Base-by-base conservation (phyloP, 768 basidiomycete genomes). In the Termitomyces sp. region DNA sequence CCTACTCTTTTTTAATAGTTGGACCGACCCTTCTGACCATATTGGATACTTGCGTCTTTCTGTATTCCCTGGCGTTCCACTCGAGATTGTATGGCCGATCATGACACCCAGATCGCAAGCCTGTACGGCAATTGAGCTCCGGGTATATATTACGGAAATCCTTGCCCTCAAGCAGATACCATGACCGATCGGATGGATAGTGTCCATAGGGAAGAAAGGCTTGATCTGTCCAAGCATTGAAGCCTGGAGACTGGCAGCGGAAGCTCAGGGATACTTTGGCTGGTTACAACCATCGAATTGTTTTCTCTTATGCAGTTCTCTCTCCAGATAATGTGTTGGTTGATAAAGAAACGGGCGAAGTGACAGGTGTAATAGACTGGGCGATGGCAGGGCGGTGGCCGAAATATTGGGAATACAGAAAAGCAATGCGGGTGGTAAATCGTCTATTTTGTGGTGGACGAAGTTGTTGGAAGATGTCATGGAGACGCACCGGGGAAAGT, bases 321-420 rank as follows among this genome's bases (percentile, higher is more conserved):
- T 30, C 47, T 37, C 30, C 33, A 8, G 30, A 12, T 4, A 55
- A 55, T 53, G 28, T 58, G 33, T 38, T 54, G 14, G 42, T 58
- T 26, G 31, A 48, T 14, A 23, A 9, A 38, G 54, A 49, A 2
- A 45, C 43, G 21, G 57, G 59, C n/a, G 50, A 62, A 33, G 56
- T 65, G 21, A 43, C 61, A 21, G 64, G 51, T 28, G 61, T 64
- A 52, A 42, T 64, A 40, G 62, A 65, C 42, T 65, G 62, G 64
- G 55, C 61, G n/a, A 56, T 56, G 30, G 59, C 55, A 41, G 60
- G 60, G 31, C 62, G 62, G 60, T 63, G 56, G 30, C 60, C 60
- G 23, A 53, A 63, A n/a, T 60, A 54, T 60, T 60, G 62, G 62
- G 61, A 62, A 40, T 62, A 62, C 50, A 11, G 59, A 28, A 62